Conservation (phyloP, 306 rosid species). For the Inga oerstediana region DNA sequence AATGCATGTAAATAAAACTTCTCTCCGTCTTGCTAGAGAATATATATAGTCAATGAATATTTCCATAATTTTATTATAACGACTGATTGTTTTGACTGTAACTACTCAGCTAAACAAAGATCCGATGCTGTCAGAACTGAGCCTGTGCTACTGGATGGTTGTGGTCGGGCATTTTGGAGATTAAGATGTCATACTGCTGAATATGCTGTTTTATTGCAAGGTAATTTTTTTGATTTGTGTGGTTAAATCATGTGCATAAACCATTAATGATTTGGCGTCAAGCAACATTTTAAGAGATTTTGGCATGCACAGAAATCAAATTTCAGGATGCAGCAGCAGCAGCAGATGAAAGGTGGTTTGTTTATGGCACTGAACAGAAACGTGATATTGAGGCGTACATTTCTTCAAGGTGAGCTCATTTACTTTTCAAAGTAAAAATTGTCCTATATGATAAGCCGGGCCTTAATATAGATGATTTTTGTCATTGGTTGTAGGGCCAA, state of each 20-base stretch:
- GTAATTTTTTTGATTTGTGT: constrained; percentile 29
- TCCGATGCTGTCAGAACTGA: constrained; percentile 39
- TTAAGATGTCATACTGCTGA: constrained; percentile 24
- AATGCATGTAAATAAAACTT: background rate
- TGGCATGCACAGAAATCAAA: constrained; percentile 33
- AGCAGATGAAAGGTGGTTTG: constrained; percentile 42
- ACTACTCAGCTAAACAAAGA: constrained; percentile 20
- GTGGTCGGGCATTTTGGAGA: constrained; percentile 44
- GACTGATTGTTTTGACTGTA: background rate
- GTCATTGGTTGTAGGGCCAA: constrained; percentile 1
- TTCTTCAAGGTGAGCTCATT: constrained; percentile 35
- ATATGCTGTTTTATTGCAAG: constrained; percentile 42
- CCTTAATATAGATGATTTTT: background rate
- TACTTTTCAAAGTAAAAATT: background rate
- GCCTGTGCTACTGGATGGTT: constrained; percentile 32
- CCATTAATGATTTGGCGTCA: constrained; percentile 12
- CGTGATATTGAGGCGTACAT: constrained; percentile 35
- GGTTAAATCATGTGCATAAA: background rate
- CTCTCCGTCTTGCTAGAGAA: background rate
- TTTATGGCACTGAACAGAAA: constrained; percentile 38
- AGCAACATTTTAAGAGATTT: constrained; percentile 13
- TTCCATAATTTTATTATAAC: constrained; percentile 5
- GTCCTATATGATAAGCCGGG: background rate
- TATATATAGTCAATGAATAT: background rate
- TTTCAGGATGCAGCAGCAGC: background rate